Evolutionary conservation across 345 rosid genomes (phyloP).

Genomic region (Corchorus olitorius): DNA sequence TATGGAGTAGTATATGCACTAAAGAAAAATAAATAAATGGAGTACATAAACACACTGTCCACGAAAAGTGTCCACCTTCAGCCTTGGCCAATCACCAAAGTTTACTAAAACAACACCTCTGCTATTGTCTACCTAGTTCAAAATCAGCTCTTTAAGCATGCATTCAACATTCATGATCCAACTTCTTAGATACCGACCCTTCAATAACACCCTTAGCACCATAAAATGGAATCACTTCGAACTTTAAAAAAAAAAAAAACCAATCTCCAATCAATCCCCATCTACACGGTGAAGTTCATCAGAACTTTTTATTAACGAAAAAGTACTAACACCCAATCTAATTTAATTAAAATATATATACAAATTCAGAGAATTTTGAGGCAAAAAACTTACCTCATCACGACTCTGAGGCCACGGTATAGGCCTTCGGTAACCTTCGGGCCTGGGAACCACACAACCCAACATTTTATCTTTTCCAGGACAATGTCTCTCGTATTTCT

Average conservation of each 20-base stretch:
- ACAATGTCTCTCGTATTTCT: conserved; percentile 59
- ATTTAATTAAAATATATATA: neutral
- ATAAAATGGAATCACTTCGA: neutral
- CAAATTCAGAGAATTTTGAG: neutral
- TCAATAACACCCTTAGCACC: neutral
- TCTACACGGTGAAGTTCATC: neutral
- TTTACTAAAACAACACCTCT: neutral
- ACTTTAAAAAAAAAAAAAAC: neutral
- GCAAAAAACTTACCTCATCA: conserved; percentile 46
- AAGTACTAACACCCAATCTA: neutral
- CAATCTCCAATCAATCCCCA: neutral
- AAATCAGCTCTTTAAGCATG: neutral
- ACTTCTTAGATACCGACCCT: neutral
- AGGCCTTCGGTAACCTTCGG: conserved; percentile 46
- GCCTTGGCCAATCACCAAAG: neutral
- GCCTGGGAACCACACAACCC: conserved; percentile 60
- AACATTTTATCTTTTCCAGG: conserved; percentile 34
- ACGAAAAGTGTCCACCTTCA: neutral
- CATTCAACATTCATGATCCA: neutral
- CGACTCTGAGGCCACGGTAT: conserved; percentile 68
- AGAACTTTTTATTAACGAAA: neutral
- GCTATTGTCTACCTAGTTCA: conserved; percentile 2
- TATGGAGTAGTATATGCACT: too few species aligned
- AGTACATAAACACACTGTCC: neutral
- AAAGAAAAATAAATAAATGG: neutral